Evolutionary conservation across 768 basidiomycete species (phyloP).

Genomic region (Macrolepiota dolichaula): DNA sequence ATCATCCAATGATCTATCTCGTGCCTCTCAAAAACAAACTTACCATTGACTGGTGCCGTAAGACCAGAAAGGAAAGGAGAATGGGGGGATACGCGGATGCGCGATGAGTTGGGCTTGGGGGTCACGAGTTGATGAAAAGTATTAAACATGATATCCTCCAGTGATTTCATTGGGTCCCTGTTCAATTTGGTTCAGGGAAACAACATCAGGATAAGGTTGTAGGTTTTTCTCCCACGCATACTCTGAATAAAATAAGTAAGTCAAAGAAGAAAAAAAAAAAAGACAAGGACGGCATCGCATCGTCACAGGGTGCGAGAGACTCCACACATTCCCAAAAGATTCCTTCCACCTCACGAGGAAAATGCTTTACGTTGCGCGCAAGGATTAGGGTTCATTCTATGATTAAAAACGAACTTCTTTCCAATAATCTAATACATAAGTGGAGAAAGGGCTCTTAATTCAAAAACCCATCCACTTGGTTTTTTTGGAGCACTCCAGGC

Average conservation of each 20-base stretch:
- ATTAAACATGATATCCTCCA: neutral
- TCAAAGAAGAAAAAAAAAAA: neutral
- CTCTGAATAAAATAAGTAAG: too few species aligned
- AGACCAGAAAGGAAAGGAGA: slow-evolving; percentile 3
- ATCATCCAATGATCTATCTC: neutral
- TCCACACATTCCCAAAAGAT: neutral
- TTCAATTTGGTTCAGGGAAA: neutral
- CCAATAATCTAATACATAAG: neutral
- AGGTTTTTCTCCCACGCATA: neutral
- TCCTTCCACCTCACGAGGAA: neutral
- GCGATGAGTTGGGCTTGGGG: too few species aligned
- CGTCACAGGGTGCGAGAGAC: slow-evolving; percentile 7
- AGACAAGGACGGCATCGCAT: neutral
- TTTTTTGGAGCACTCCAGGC: neutral
- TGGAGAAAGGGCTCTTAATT: neutral
- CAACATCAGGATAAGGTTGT: neutral
- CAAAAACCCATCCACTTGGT: neutral
- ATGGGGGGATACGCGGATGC: too few species aligned
- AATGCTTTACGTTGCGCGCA: neutral
- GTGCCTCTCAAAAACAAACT: neutral
- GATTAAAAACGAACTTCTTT: slow-evolving; percentile 5
- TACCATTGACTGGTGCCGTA: slow-evolving; percentile 5
- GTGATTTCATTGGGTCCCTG: slow-evolving; percentile 4
- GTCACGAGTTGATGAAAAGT: too few species aligned
- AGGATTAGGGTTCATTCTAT: neutral